phyloP scores from a whole-genome alignment of 768 basidiomycete species.

The Favolaschia claudopus region DNA sequence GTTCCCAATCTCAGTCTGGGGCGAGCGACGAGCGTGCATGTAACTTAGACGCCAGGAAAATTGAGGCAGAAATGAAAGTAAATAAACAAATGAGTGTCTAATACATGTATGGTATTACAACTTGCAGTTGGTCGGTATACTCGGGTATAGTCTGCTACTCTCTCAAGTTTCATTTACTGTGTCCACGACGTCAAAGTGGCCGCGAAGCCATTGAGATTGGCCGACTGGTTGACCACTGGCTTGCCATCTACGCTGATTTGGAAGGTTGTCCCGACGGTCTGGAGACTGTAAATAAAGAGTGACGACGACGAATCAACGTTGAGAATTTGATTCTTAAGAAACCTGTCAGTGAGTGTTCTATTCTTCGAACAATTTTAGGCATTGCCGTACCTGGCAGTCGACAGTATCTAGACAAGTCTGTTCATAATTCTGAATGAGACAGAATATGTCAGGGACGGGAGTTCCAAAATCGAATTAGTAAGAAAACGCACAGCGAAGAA shows the following conservation, averaged over 20 bases:
- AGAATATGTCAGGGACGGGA: not conserved
- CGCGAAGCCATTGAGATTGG: constrained; percentile 63
- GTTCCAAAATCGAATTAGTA: not conserved
- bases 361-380: too few species aligned
- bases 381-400: constrained; percentile 70
- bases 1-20: too few species aligned
- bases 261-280: constrained; percentile 62
- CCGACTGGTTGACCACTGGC: constrained; percentile 55
- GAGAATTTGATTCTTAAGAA: constrained; percentile 50
- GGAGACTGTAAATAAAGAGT: constrained; percentile 61
- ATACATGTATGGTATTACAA: too few species aligned
- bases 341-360: not conserved
- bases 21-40: too few species aligned
- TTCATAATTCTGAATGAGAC: constrained; percentile 46
- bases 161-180: too few species aligned
- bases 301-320: constrained; percentile 59
- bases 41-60: too few species aligned
- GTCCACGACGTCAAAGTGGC: constrained; percentile 59
- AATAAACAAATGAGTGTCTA: too few species aligned
- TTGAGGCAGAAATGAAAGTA: too few species aligned
- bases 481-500: constrained; percentile 57
- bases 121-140: too few species aligned
- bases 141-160: too few species aligned
- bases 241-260: constrained; percentile 57
- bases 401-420: constrained; percentile 52